These are phyloP conservation scores for Arabidopsis arenosa DNA, from an alignment of 345 rosid genomes.

Conservation along the genomic window DNA sequence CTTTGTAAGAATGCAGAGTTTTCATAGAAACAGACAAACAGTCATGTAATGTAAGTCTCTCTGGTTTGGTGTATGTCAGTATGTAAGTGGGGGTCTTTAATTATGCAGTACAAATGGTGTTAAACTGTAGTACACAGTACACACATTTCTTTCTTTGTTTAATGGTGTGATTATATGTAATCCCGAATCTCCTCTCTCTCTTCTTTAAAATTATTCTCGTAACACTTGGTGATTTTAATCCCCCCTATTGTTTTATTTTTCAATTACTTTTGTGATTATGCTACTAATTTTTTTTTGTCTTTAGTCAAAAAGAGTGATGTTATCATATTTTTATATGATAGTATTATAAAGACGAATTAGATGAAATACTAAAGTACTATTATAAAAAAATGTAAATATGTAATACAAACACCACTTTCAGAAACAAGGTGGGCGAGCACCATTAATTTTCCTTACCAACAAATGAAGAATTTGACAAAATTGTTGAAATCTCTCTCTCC, in stretches of 20 bases:
- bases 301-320: not conserved
- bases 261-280: not conserved
- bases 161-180: slow-evolving; percentile 6
- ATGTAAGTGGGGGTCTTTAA: slow-evolving; percentile 9
- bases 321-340: not conserved
- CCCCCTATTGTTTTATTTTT: not conserved
- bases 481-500: slow-evolving; percentile 26
- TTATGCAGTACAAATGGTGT: slow-evolving; percentile 39
- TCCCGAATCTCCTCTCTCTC: not conserved
- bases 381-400: not conserved
- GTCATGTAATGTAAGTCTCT: not conserved
- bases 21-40: not conserved
- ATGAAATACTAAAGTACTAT: not conserved
- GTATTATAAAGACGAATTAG: not conserved
- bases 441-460: slow-evolving; percentile 19
- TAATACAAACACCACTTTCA: not conserved
- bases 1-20: slow-evolving; percentile 13
- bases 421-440: slow-evolving; percentile 6
- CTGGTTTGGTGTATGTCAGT: not conserved
- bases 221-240: not conserved
- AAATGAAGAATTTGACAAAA: slow-evolving; percentile 26
- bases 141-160: slow-evolving; percentile 1
- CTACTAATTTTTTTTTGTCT: not conserved
- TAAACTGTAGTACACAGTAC: slow-evolving; percentile 48
- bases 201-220: not conserved